Conservation (phyloP, 306 rosid species). For the Prunus kanzakura region DNA sequence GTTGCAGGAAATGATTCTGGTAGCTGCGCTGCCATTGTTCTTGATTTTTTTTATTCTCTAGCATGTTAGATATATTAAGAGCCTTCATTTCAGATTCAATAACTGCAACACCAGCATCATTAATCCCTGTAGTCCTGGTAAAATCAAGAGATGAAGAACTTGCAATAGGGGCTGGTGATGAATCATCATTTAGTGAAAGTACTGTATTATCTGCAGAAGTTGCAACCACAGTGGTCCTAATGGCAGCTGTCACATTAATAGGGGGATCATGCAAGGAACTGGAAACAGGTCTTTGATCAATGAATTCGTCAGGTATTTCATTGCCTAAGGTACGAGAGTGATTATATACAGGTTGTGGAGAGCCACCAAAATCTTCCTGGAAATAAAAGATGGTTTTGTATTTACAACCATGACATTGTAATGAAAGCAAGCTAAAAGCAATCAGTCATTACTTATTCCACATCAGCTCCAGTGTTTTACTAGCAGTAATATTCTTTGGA, state of each 20-base stretch:
- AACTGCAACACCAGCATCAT: conserved; percentile 30
- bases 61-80: conserved; percentile 39
- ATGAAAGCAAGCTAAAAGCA: background rate
- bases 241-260: conserved; percentile 15
- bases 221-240: conserved; percentile 23
- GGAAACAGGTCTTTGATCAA: conserved; percentile 35
- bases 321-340: conserved; percentile 31
- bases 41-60: conserved; percentile 38
- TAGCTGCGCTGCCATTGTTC: conserved; percentile 40
- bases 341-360: conserved; percentile 39
- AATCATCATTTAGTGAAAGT: conserved; percentile 30
- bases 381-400: conserved; percentile 15
- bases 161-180: conserved; percentile 22
- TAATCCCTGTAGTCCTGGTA: conserved; percentile 31
- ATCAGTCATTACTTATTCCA: background rate
- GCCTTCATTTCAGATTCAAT: conserved; percentile 49
- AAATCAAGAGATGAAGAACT: conserved; percentile 41
- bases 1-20: conserved; percentile 43
- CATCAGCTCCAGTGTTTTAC: background rate
- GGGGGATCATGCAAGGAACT: conserved; percentile 36
- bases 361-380: conserved; percentile 50
- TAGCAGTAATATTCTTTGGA: background rate
- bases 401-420: conserved; percentile 10
- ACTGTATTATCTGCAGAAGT: conserved; percentile 28
- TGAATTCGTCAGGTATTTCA: conserved; percentile 31